A percentile compares a stretch with the other conserved stretches of the same genome.
phyloP scores from a whole-genome alignment of 1,284 basidiomycete species.

The Boletus calvinii region DNA sequence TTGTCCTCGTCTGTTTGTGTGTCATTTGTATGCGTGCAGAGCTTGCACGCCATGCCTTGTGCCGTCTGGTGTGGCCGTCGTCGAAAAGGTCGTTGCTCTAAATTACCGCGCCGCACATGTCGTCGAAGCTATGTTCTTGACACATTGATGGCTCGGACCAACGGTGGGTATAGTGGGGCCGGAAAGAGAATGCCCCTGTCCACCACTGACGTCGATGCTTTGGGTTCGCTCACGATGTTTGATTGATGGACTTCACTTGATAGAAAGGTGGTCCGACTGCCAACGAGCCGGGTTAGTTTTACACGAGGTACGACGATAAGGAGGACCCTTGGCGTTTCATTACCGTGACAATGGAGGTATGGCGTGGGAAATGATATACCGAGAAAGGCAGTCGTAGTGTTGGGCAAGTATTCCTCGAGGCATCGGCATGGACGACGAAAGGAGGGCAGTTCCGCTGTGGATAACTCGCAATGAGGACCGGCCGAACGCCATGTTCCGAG shows the following conservation, averaged over 20 bases:
- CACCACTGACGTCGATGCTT: conserved; percentile 11
- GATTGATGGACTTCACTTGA: not conserved
- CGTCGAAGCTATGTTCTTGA: not conserved
- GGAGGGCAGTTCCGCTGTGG: conserved; percentile 22
- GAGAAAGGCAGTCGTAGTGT: conserved; percentile 23
- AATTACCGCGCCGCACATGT: conserved; percentile 23
- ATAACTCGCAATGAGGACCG: conserved; percentile 29
- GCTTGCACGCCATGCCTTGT: not conserved
- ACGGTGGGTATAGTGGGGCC: conserved; percentile 30
- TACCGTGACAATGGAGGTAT: conserved; percentile 19
- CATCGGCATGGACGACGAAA: conserved; percentile 26
- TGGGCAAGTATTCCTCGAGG: conserved; percentile 30
- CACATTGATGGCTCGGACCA: conserved; percentile 8
- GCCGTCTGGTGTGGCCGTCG: not conserved
- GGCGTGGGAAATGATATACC: conserved; percentile 23
- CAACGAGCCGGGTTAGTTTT: conserved; percentile 5
- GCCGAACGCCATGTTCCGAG: conserved; percentile 19
- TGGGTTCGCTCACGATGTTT: not conserved
- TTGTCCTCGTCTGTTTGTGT: conserved; percentile 2
- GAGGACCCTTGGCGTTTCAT: conserved; percentile 18
- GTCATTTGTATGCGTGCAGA: conserved; percentile 3
- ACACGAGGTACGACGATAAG: not conserved
- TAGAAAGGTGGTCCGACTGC: not conserved
- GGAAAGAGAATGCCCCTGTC: conserved; percentile 11
- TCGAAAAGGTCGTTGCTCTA: conserved; percentile 9